phyloP scores from a whole-genome alignment of 1,284 basidiomycete genomes.

The Rhizopogon parksii region DNA sequence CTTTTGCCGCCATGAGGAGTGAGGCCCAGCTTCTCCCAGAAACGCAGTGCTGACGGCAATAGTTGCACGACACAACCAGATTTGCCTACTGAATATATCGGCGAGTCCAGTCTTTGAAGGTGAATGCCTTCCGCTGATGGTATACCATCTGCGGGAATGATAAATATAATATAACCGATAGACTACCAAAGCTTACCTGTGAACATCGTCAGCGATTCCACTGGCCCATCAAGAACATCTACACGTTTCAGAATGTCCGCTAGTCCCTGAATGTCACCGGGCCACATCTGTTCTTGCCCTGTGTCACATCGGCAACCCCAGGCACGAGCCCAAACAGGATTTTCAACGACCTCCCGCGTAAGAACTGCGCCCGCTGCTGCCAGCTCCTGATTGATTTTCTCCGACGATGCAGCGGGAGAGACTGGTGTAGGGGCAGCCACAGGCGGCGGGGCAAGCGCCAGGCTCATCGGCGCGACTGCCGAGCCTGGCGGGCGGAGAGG shows the following conservation, averaged over 20 bases:
- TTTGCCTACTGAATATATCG: conserved; percentile 57
- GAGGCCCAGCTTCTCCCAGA: conserved; percentile 79
- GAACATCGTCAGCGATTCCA: conserved; percentile 32
- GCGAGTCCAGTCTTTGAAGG: conserved; percentile 42
- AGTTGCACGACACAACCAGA: conserved; percentile 57
- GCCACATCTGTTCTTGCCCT: conserved; percentile 39
- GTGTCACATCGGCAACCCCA: conserved; percentile 39
- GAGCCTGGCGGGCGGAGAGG: conserved; percentile 52
- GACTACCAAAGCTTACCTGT: conserved; percentile 25
- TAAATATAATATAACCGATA: neutral
- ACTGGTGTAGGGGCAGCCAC: conserved; percentile 68
- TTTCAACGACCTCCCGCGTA: conserved; percentile 62
- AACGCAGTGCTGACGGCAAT: conserved; percentile 58
- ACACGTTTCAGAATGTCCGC: conserved; percentile 26
- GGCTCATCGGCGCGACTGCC: conserved; percentile 36
- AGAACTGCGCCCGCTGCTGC: conserved; percentile 57
- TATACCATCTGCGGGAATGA: neutral
- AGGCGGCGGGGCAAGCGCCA: conserved; percentile 35
- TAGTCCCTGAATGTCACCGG: conserved; percentile 43
- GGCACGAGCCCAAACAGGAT: conserved; percentile 56
- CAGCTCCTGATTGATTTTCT: conserved; percentile 51
- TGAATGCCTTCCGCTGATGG: conserved; percentile 4
- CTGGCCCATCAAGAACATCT: conserved; percentile 21
- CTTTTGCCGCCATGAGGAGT: conserved; percentile 64
- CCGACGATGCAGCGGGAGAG: conserved; percentile 63